phyloP scores from a whole-genome alignment of 257 asterid species.

The Henckelia pumila region DNA sequence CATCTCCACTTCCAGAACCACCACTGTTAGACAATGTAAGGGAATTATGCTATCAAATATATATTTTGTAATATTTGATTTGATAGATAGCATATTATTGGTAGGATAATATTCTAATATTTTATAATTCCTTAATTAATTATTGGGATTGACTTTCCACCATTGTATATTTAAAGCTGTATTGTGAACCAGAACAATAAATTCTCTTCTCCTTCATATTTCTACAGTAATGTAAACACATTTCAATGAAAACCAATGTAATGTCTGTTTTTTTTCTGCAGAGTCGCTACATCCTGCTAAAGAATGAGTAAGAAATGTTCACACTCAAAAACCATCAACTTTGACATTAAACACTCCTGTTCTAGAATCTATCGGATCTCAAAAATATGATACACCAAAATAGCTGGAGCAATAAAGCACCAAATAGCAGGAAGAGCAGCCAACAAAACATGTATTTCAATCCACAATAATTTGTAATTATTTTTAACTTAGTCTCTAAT shows the following conservation, averaged over 20 bases:
- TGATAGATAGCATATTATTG: too few relatives aligned
- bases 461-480: slow-evolving; percentile 6
- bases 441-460: background rate
- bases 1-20: slow-evolving; percentile 74
- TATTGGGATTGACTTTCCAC: too few relatives aligned
- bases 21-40: slow-evolving; percentile 57
- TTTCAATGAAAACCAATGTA: slow-evolving; percentile 11
- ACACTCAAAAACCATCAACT: background rate
- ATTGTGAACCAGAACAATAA: too few relatives aligned
- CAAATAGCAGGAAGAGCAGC: slow-evolving; percentile 10
- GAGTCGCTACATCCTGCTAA: slow-evolving; percentile 4
- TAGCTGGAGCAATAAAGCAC: background rate
- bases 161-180: too few relatives aligned
- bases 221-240: slow-evolving; percentile 21
- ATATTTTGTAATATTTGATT: too few relatives aligned
- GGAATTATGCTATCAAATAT: slow-evolving; percentile 23
- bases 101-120: too few relatives aligned
- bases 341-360: background rate
- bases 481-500: background rate
- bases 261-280: slow-evolving; percentile 1
- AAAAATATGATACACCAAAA: background rate
- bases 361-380: slow-evolving; percentile 9
- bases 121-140: too few relatives aligned
- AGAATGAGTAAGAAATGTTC: background rate
- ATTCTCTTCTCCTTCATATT: too few relatives aligned